A percentile compares a stretch with the other conserved stretches of the same genome.
Conservation (phyloP, 2,329 filamentous ascomycete species). For the Talaromyces sp. region DNA sequence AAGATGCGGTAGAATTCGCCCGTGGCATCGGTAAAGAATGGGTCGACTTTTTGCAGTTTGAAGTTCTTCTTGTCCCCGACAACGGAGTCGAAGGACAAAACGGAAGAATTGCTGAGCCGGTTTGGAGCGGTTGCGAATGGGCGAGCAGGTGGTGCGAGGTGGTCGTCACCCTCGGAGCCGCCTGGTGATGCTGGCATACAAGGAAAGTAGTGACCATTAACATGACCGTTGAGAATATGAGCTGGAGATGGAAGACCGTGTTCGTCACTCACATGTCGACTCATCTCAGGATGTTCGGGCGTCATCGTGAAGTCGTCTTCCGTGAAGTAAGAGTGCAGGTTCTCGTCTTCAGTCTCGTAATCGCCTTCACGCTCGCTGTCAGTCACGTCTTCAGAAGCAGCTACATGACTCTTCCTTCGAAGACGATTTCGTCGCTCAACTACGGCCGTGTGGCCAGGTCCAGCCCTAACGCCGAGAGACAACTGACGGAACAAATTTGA, state of each 20-base stretch:
- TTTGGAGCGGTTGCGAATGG: constrained; percentile 31
- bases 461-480: constrained; percentile 40
- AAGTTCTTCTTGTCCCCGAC: constrained; percentile 60
- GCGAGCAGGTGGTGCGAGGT: constrained; percentile 28
- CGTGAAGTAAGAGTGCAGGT: constrained; percentile 33
- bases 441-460: constrained; percentile 34
- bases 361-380: constrained; percentile 37
- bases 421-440: constrained; percentile 14
- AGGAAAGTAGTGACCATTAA: constrained; percentile 1
- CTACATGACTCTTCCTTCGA: constrained; percentile 13
- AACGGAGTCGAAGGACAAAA: constrained; percentile 55
- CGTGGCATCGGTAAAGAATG: constrained; percentile 63
- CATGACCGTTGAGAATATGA: not conserved
- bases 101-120: constrained; percentile 42
- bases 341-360: constrained; percentile 29
- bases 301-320: constrained; percentile 41
- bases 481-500: constrained; percentile 35
- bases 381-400: constrained; percentile 23
- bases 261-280: constrained; percentile 25
- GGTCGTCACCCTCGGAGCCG: constrained; percentile 32
- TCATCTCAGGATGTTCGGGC: constrained; percentile 33
- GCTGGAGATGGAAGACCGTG: constrained; percentile 16
- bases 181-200: constrained; percentile 28
- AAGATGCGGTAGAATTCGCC: constrained; percentile 60
- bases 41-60: constrained; percentile 62